Conservation (phyloP, 352 stramenopile species). For the Plasmopara viticola region DNA sequence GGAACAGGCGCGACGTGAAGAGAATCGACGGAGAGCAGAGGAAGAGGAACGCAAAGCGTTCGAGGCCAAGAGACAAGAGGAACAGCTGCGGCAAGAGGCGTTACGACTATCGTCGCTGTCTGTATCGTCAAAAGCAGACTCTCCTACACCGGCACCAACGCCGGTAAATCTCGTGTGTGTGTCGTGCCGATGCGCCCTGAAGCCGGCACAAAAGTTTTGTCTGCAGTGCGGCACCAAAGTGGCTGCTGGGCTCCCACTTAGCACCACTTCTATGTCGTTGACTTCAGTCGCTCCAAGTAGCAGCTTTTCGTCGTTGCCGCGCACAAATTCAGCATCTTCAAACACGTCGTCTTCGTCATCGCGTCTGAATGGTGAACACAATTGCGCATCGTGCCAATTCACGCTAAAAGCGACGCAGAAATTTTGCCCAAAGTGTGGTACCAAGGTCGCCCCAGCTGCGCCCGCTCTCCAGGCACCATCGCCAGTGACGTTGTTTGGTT, state of each 20-base stretch:
- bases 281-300: conserved; percentile 13
- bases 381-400: conserved; percentile 39
- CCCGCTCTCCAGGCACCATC: conserved; percentile 13
- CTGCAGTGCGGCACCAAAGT: conserved; percentile 56
- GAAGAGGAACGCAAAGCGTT: conserved; percentile 54
- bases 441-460: conserved; percentile 17
- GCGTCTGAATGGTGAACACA: conserved; percentile 16
- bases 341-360: conserved; percentile 28
- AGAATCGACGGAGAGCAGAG: conserved; percentile 51
- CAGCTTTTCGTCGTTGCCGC: conserved; percentile 21
- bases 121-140: conserved; percentile 10
- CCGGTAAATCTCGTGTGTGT: conserved; percentile 15
- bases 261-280: not conserved
- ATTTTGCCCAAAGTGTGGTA: conserved; percentile 74
- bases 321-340: conserved; percentile 18
- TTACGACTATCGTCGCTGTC: conserved; percentile 37
- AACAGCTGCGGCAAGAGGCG: conserved; percentile 49
- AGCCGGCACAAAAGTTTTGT: conserved; percentile 59
- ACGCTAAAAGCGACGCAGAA: conserved; percentile 63
- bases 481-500: conserved; percentile 27
- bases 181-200: conserved; percentile 13
- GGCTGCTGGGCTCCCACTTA: not conserved
- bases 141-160: conserved; percentile 5
- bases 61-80: conserved; percentile 56
- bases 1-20: conserved; percentile 52